Evolutionary conservation across 139 green algal species (phyloP), one percentile per base, ranked within the genome.

Genomic region (Chlamydomonas sp.): DNA sequence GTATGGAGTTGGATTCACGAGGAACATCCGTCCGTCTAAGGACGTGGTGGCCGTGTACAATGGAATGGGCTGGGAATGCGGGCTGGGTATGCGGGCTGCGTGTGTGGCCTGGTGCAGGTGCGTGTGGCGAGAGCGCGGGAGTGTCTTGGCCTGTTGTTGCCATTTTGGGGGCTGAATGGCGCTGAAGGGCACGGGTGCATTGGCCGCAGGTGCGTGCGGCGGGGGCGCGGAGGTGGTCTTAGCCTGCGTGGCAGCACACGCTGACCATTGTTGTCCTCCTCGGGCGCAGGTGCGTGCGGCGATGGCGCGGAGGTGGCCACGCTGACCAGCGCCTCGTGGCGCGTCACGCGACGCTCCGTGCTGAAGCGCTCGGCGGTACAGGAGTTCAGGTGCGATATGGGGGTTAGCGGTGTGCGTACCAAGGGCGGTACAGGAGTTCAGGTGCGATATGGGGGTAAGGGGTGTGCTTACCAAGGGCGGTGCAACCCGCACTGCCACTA

Each of bases 291-390:
- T 18, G 31, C 76, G 4, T 20, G 7, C 18, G 79, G 68, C 58
- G 84, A 92, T 1, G 89, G 87, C 9, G 95, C 94, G 16, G 95
- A 96, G 69, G 89, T 89, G 63, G 92, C 92, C 0, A 88, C 85
- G 9, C 88, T 95, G 63, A 91, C 95, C 83, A 93, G 78, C 84
- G 82, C 89, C 9, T 84, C 90, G 2, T 97, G 95, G 95, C 86
- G 91, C 1, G 85, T 87, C 12, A 95, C 88, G 69, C 90, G 90
- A 17, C 77, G 84, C 15, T 75, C 78, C 5, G 87, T 95, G 68
- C 88, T 95, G 12, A 88, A 86, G 77, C 73, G 61, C 12, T 63
- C 76, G 2, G 78, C 73, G 15, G 73, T 80, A 5, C 83, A 87
- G 83, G 83, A 87, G 83, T 87, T 87, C 83, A 80, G 73, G 83